Evolutionary conservation across 768 basidiomycete genomes (phyloP), one percentile per base, ranked within the genome.

Genomic region (Trametes gibbosa): DNA sequence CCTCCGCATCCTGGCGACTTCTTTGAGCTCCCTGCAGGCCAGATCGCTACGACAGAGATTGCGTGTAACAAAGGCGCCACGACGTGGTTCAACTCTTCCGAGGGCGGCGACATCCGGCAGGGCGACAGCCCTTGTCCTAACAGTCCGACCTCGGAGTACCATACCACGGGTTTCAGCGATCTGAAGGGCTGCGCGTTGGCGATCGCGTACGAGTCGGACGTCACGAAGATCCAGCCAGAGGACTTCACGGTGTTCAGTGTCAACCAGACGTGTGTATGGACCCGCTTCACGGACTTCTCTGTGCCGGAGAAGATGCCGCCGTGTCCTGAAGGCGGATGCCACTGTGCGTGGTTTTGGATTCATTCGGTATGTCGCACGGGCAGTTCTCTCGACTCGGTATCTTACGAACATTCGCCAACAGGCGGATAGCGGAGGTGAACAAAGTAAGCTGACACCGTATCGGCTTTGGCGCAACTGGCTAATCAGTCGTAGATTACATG

Each of bases 241-340:
- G 88, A 90, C 72, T 86, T 91, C 65, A 79, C 84, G 0, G 75
- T 91, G 12, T 90, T 91, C 70, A 86, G 83, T 56, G 80, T 89
- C 13, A 90, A 90, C 67, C 85, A 87, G 51, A 86, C 83, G 0
- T 90, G 88, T 63, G 88, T 89, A 0, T 91, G 85, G 85, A 79
- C 75, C 27, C 76, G 86, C 16, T 82, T 83, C 67, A 90, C 86
- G 3, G 80, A 84, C 50, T 92, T 91, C 62, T 64, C 78, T 39
- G 86, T 92, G 4, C 90, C 90, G 0, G 77, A 68, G 17, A 72
- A 71, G 12, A 85, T 91, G 84, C 89, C 89, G 0, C 75, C 85
- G 13, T 90, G 89, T 64, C 85, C 86, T 0, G 66, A 77, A 0
- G 82, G 80, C 19, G 81, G 81, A n/a, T 90, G 88, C 65, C 78